Conservation (phyloP, 1,139 yeast species). For the Torulaspora pretoriensis region DNA sequence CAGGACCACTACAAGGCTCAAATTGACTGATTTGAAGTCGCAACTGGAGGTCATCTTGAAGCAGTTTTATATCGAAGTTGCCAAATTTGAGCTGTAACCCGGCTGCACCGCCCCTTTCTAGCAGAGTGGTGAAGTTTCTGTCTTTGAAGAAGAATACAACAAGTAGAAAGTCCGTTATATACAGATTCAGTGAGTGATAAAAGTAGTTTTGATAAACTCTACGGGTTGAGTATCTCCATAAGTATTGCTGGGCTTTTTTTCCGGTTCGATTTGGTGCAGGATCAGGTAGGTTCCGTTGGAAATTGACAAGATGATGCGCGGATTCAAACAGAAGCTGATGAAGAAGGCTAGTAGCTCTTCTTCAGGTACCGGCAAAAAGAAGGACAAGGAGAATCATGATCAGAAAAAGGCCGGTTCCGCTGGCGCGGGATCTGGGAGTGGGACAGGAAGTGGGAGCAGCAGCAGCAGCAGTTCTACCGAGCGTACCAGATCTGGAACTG, state of each 20-base stretch:
- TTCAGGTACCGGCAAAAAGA: conserved; percentile 26
- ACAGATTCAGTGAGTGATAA: not conserved
- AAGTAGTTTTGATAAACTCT: not conserved
- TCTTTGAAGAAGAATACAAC: not conserved
- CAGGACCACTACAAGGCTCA: too few relatives aligned
- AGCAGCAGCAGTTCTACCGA: conserved; percentile 7
- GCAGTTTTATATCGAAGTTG: too few relatives aligned
- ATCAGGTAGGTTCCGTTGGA: not conserved
- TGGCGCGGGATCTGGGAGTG: conserved; percentile 5
- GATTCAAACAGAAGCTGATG: conserved; percentile 42
- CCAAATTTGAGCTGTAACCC: not conserved
- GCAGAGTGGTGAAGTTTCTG: conserved; percentile 2
- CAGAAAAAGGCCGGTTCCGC: conserved; percentile 14
- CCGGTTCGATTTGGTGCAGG: not conserved
- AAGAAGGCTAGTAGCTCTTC: conserved; percentile 36
- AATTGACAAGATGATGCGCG: conserved; percentile 42
- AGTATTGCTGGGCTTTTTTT: not conserved
- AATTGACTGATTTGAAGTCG: too few relatives aligned
- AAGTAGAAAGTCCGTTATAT: not conserved
- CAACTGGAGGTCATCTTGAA: too few relatives aligned
- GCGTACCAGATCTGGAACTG: conserved; percentile 1
- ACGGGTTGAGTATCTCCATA: not conserved
- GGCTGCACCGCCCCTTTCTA: conserved; percentile 1
- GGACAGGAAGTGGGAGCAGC: not conserved
- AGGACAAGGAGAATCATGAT: conserved; percentile 24